phyloP scores from a whole-genome alignment of 768 basidiomycete genomes.

The Porpolomopsis calyptriformis region DNA sequence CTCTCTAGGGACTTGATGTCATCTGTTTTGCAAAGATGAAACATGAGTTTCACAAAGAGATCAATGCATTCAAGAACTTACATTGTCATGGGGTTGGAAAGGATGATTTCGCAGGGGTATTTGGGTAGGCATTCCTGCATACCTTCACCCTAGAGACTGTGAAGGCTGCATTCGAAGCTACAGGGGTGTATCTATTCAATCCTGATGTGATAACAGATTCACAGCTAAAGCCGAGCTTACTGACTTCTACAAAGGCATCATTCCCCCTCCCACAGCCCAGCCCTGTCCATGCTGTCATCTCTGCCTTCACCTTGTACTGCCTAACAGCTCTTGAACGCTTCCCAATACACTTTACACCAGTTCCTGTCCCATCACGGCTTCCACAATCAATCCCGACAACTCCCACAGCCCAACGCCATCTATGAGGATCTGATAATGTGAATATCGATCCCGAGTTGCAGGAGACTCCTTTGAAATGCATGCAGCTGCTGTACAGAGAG shows the following conservation, averaged over 20 bases:
- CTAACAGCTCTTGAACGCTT: too few relatives aligned
- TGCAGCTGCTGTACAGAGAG: slow-evolving; percentile 11
- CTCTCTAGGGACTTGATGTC: slow-evolving; percentile 34
- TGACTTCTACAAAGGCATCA: slow-evolving; percentile 11
- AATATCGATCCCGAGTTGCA: neutral
- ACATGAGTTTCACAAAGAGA: neutral
- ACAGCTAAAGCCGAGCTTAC: slow-evolving; percentile 16
- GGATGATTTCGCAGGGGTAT: slow-evolving; percentile 15
- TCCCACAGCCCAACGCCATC: neutral
- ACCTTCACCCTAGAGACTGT: slow-evolving; percentile 8
- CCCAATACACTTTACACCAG: too few relatives aligned
- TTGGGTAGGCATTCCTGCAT: slow-evolving; percentile 3
- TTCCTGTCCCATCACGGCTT: too few relatives aligned
- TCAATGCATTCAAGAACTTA: neutral
- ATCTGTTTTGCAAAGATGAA: slow-evolving; percentile 34
- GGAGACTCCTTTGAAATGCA: slow-evolving; percentile 16
- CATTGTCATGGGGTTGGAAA: slow-evolving; percentile 10
- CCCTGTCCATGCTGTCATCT: slow-evolving; percentile 15
- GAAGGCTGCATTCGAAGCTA: slow-evolving; percentile 14
- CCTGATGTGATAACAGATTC: slow-evolving; percentile 12
- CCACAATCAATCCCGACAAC: neutral
- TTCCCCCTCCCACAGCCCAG: slow-evolving; percentile 15
- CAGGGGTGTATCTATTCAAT: slow-evolving; percentile 16
- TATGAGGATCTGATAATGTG: neutral
- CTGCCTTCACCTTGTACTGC: neutral